Evolutionary conservation across 805 yeast species (phyloP), one percentile per base, ranked within the genome.

Genomic region (Saccharomycopsis sp.): DNA sequence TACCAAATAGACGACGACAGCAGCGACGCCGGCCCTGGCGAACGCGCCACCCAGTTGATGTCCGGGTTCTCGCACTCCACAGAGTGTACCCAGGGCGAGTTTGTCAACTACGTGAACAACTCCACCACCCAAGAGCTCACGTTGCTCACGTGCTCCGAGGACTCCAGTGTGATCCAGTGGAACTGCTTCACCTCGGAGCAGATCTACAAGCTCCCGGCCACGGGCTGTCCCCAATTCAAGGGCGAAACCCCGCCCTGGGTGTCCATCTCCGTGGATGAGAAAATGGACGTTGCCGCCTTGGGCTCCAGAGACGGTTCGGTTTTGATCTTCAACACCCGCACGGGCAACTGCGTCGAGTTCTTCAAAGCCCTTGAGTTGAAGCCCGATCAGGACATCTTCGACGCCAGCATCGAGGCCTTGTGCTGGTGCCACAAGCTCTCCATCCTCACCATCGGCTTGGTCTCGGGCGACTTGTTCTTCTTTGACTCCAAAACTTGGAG

Each of bases 281-380:
- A 68, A 39, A 60, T 73, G 13, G 61, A 71, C 15, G 59, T 80
- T 32, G 57, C 77, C 19, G 95, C 95, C 4, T 71, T 77, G 26
- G 97, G 96, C 23, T 78, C 89, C 3, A 73, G 89, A 54, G 95
- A 89, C 53, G 96, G 97, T 27, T 75, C 80, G 39, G 64, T 89
- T 48, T 80, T 80, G 9, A 72, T 92, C n/a, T 60, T 89, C 41
- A 87, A 87, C 56, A 65, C 75, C 38, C 84, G 75, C 42, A 71
- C 72, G 30, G 97, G 97, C 17, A 63, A 77, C 42, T 63, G 85
- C 2, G 68, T 88, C 33, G 80, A 77, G 38, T 55, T 67, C 8
- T 70, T 87, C 51, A 76, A 76, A 10, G 79, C 84, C 1, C 65
- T 80, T 35, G 85, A 79, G 51, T 58, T 71, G 36, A 63, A 59